Base-by-base conservation (phyloP, 148 eudicot genomes). In the Spergularia bocconei region DNA sequence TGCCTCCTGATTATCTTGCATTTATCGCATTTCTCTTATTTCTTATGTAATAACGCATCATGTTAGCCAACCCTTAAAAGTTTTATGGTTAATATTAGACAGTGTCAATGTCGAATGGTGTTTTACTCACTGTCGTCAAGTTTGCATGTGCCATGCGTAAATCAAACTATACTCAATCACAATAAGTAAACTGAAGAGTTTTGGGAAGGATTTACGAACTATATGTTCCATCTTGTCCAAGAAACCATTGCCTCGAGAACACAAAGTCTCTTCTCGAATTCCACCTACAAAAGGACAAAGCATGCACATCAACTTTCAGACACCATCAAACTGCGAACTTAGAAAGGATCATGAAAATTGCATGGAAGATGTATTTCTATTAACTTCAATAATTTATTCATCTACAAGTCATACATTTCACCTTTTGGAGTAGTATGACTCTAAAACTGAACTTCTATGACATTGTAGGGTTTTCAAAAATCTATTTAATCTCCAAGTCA, bases 201-300 rank as follows among this genome's bases (percentile, higher is more conserved):
- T 36, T n/a, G 36, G 52, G 39, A 56, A 73, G 20, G 70, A 69
- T 59, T 67, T 73, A 61, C 97, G 83, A 85, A 94, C 98, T 94
- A 54, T 88, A 94, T 76, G 96, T 86, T 80, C 96, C 98, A 83
- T 92, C 97, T 92, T 92, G 98, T 59, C 91, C 93, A 54, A 85
- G 87, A 82, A 90, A 92, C 97, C 98, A 94, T 77, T 90, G 96
- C 84, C 98, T 88, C 71, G 96, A 94, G 85, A 89, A 94, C 77
- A 92, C 88, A 76, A 95, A 92, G 81, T 95, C 99, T 71, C 87
- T 88, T 81, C 85, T 91, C 13, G 97, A 82, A 67, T 65, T 85
- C 97, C 94, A 84, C 88, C 99, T 95, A 83, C 85, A 89, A 17
- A 66, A 55, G 63, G 74, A 53, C 60, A 72, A 23, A 56, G 19